Percentiles rank a stretch among this genome's conserved stretches.
phyloP scores from a whole-genome alignment of 1,284 basidiomycete genomes.

The Apiotrichum veenhuisii region DNA sequence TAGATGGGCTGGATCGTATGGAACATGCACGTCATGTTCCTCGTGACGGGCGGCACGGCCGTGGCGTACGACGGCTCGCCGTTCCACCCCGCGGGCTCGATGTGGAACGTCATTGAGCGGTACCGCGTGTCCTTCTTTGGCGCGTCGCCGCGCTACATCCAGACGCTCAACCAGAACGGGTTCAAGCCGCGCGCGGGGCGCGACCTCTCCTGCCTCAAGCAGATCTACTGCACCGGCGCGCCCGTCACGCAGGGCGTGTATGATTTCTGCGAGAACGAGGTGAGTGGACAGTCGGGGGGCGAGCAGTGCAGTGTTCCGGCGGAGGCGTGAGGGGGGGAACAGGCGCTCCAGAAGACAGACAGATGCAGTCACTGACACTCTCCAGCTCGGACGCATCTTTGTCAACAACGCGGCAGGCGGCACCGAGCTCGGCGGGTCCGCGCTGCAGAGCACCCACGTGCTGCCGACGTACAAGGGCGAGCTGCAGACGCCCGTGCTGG shows the following conservation, averaged over 20 bases:
- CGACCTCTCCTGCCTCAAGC: slow-evolving; percentile 27
- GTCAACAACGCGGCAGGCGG: slow-evolving; percentile 34
- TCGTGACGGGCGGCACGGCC: slow-evolving; percentile 29
- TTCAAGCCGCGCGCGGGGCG: slow-evolving; percentile 18
- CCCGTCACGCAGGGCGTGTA: slow-evolving; percentile 35
- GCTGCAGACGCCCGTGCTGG: slow-evolving; percentile 36
- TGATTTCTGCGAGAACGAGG: slow-evolving; percentile 17
- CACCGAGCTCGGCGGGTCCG: slow-evolving; percentile 39
- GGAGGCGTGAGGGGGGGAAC: too few species aligned
- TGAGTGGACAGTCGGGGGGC: too few species aligned
- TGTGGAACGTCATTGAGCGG: slow-evolving; percentile 32
- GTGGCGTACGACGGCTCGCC: slow-evolving; percentile 43
- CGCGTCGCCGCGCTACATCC: slow-evolving; percentile 34
- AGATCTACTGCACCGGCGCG: slow-evolving; percentile 38
- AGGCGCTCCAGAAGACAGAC: too few species aligned
- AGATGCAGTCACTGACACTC: neutral
- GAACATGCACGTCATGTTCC: slow-evolving; percentile 31
- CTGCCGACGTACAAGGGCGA: slow-evolving; percentile 38
- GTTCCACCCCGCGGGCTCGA: slow-evolving; percentile 33
- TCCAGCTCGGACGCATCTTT: slow-evolving; percentile 24
- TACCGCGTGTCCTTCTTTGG: slow-evolving; percentile 36
- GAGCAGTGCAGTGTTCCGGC: too few species aligned
- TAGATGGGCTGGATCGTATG: slow-evolving; percentile 43
- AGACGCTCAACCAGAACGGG: slow-evolving; percentile 18
- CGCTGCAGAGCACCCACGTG: slow-evolving; percentile 29